These are phyloP conservation scores for Sporothrix mexicana DNA, from an alignment of 2,329 filamentous ascomycete species.

Conservation along the genomic window DNA sequence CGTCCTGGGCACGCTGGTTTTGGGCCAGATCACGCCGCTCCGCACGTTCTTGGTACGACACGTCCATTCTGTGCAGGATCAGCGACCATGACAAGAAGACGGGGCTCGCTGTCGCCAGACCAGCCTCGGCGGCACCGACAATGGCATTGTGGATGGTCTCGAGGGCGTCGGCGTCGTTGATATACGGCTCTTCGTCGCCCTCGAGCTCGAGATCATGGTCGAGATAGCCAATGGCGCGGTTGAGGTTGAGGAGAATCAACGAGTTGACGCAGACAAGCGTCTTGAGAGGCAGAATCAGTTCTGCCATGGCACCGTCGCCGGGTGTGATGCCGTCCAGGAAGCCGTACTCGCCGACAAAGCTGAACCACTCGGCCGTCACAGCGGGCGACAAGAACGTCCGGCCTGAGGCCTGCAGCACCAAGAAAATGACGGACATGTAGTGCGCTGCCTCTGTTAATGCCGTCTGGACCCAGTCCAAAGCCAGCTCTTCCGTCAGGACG, in stretches of 20 bases:
- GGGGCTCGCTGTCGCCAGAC: slow-evolving; percentile 69
- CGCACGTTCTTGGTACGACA: slow-evolving; percentile 65
- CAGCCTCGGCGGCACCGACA: slow-evolving; percentile 60
- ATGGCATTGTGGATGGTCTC: slow-evolving; percentile 75
- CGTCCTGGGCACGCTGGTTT: slow-evolving; percentile 64
- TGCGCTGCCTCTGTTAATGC: slow-evolving; percentile 74
- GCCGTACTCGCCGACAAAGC: slow-evolving; percentile 68
- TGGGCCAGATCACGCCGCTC: slow-evolving; percentile 65
- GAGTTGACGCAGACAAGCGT: slow-evolving; percentile 73
- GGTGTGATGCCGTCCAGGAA: slow-evolving; percentile 72
- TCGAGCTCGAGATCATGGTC: slow-evolving; percentile 56
- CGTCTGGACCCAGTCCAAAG: slow-evolving; percentile 65
- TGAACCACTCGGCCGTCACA: slow-evolving; percentile 73
- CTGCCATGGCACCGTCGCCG: slow-evolving; percentile 50
- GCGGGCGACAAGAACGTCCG: slow-evolving; percentile 62
- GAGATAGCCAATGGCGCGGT: slow-evolving; percentile 61
- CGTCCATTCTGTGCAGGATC: slow-evolving; percentile 71
- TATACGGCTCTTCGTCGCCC: slow-evolving; percentile 61
- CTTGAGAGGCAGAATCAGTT: slow-evolving; percentile 69
- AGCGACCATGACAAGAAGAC: slow-evolving; percentile 82
- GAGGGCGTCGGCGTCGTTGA: slow-evolving; percentile 73
- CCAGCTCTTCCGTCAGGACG: slow-evolving; percentile 58
- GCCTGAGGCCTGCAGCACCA: slow-evolving; percentile 66
- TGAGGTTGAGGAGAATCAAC: slow-evolving; percentile 71
- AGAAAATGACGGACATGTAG: slow-evolving; percentile 73